Base-by-base conservation (phyloP, 1,139 yeast genomes). In the Taphrina betulina region DNA sequence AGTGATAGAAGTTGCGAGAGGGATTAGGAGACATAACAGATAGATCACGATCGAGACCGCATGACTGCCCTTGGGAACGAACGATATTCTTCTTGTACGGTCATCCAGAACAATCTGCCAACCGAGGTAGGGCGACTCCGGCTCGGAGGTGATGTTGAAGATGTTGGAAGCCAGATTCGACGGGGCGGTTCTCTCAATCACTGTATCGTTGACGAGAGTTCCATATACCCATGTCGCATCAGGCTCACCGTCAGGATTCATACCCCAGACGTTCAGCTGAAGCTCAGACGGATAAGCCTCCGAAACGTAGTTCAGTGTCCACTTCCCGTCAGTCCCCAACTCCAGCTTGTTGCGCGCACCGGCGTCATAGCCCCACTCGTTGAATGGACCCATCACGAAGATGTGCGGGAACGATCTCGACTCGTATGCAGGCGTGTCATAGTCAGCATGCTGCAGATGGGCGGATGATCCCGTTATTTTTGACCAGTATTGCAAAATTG, bases 241-340 rank as follows among this genome's bases (percentile, higher is more conserved):
- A 1, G 59, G 54, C 12, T 36, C 23, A 14, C 57, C 59, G 20
- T 53, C 53, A 10, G 57, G 46, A 23, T 57, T 53, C 17, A 57
- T 37, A 8, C 57, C 57, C 59, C 59, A 57, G 17, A 57, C 57
- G 23, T 57, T 57, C 36, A 57, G 26, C 10, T 57, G 59, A n/a
- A 57, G 23, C 10, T 45, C 28, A 1, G 56, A 42, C 5, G 59
- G 59, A 33, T 48, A 52, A 1, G 51, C 40, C 19, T 57, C 59
- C 3, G 59, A 38, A 4, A 57, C 53, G 22, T 45, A 45, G 34
- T 53, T 35, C 34, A 44, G 38, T 2, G 40, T 28, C 53, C 57
- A 57, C 8, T 48, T 57, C n/a, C 59, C 59, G 8, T 37, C 38
- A 3, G 31, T 20, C 12, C 28, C 38, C 8, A 41, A 24, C 12